Evolutionary conservation across 2,329 filamentous ascomycete species (phyloP), one percentile per base, ranked within the genome.

Genomic region (Beauveria bassiana): DNA sequence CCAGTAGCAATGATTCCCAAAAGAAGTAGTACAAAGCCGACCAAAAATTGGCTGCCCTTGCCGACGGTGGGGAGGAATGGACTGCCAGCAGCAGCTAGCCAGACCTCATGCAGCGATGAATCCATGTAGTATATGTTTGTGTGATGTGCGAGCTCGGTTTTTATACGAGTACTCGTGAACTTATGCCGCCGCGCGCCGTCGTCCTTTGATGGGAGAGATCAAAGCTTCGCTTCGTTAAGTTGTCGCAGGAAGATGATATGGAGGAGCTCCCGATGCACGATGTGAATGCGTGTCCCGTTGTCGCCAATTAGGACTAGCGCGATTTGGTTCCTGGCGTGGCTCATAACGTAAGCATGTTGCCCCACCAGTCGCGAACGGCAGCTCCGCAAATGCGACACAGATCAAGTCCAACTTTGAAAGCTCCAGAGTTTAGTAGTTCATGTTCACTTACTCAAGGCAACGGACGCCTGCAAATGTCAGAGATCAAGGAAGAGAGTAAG

Each of bases 41-140:
- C 80, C 67, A 84, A 78, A 79, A 97, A 95, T 69, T 98, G 95
- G 73, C 80, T 86, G 71, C 86, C 84, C 80, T 98, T 98, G 74
- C 84, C 83, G 70, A 98, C 78, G 62, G 86, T 73, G 64, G 93
- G 92, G 69, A 87, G 77, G 79, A 95, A 98, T 65, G 92, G 91
- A 79, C 86, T 90, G 82, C 86, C 85, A 77, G 90, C 85, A 79
- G 93, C 90, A 82, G 91, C 90, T 83, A 96, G 89, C 93, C 93
- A 98, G 79, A 96, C 84, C 76, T 95, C 86, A 78, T 88, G 86
- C 76, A 96, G 81, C 81, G 90, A 91, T 72, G 86, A 85, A 84
- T 89, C 87, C 87, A 90, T 90, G 79, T 80, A 81, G 73, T 65
- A 62, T 47, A 61, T 47, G 3, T 54, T 24, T 46, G 40, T 52